Base-by-base conservation (phyloP, 2,329 filamentous ascomycete genomes). In the Dactylellina cionopaga region DNA sequence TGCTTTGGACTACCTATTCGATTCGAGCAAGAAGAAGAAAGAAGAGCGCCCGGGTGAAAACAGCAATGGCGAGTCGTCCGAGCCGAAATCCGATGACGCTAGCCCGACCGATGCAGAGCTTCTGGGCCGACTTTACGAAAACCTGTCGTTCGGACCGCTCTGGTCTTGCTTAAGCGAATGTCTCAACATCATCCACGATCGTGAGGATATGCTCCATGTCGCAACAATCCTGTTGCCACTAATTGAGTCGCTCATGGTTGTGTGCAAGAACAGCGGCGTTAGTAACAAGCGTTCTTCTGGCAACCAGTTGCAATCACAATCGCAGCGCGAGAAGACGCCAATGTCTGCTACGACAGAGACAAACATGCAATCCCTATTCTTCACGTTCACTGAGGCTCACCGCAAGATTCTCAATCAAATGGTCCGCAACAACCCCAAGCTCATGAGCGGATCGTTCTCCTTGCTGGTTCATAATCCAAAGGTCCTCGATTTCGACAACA, bases 401-500 rank as follows among this genome's bases (percentile, higher is more conserved):
- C 92, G 95, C 74, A 95, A 96, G 79, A 96, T 99, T 75, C 87
- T 99, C 76, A 99, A 99, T 79, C 95, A 99, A 80, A 90, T 99
- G 75, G 95, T 99, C 62, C 90, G 96, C 75, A 92, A 96, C 79
- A 98, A 96, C 76, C 95, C 96, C 27, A 96, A 96, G 80, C 87
- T 99, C 75, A 99, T 99, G 96, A 97, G 94, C 69, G 95, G 95
- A 58, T 97, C 94, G 1, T 97, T 99, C 82, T 93, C 94, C 9
- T 85, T 99, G 13, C 83, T 99, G 49, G 95, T 98, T 74, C 97
- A 96, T 84, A 99, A 99, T 79, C 96, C 95, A 24, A 99, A 98
- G 85, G 96, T 99, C 2, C 84, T 99, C 10, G 95, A 99, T 79
- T 99, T 99, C 78, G 95, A 99, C 83, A 99, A 99, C 83, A 99